Evolutionary conservation across 2,329 filamentous ascomycete species (phyloP), one percentile per base, ranked within the genome.

Genomic region (Cercospora sp.): DNA sequence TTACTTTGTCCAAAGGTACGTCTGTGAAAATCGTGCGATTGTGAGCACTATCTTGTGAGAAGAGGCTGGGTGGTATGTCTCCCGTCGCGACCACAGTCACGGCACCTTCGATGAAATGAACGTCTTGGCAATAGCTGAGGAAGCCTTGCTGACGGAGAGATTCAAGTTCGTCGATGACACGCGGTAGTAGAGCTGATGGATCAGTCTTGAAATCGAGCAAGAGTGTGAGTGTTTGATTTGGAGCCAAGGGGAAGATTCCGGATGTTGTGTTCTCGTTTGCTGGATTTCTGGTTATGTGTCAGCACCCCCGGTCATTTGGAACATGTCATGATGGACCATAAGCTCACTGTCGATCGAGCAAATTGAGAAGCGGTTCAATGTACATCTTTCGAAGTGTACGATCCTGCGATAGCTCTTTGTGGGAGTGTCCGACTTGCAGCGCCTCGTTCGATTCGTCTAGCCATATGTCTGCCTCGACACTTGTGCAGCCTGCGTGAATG

Each of bases 401-500:
- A 31, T 58, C 33, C 53, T 20, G 23, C 7, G 53, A 58, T 9
- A 58, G 26, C 53, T 31, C 26, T 58, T 2, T 16, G n/a, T 26
- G 53, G 8, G 16, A 26, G 6, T 58, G 53, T 31, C 53, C 53
- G 8, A 58, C 53, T 5, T 58, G n/a, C 6, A 58, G 2, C 53
- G 12, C 26, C 13, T 23, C 16, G n/a, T n/a, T 33, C 6, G 53
- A 58, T 6, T 33, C 53, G 20, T 58, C 26, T 3, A 58, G 53
- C 53, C 53, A 58, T 9, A 66, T 61, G 30, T 66, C 86, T 3
- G 86, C 86, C 78, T 87, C 86, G 23, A 87, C 83, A 31, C 85
- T 80, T 16, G 83, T 82, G 73, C 85, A 87, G 58, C 86, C 86
- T 36, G 81, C 84, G 67, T 81, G 78, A 0, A 87, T 78, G 12